These are phyloP conservation scores for Blastobotrys illinoisensis DNA, from an alignment of 1,139 yeast genomes.

Conservation along the genomic window DNA sequence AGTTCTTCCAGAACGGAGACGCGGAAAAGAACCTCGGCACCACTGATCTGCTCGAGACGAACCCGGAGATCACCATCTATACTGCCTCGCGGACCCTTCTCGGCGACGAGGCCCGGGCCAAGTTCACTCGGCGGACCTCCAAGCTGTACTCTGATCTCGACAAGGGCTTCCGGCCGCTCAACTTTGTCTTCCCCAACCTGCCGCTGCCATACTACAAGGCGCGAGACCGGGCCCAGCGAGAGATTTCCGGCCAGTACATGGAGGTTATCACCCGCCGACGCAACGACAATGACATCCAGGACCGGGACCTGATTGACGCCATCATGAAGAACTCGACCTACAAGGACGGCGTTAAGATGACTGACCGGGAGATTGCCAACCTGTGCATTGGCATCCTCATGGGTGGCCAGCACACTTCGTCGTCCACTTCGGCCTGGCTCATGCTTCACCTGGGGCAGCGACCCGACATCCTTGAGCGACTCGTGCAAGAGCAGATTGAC, in stretches of 20 bases:
- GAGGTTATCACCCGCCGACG: slow-evolving; percentile 72
- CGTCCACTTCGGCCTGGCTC: slow-evolving; percentile 94
- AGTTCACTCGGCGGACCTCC: slow-evolving; percentile 80
- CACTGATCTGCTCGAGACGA: slow-evolving; percentile 71
- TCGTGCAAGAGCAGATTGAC: slow-evolving; percentile 64
- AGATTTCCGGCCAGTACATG: slow-evolving; percentile 75
- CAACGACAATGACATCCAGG: slow-evolving; percentile 61
- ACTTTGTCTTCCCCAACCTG: slow-evolving; percentile 89
- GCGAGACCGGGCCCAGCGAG: slow-evolving; percentile 84
- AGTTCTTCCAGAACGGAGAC: slow-evolving; percentile 36
- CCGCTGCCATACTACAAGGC: slow-evolving; percentile 82
- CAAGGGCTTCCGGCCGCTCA: slow-evolving; percentile 93
- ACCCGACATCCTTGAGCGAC: slow-evolving; percentile 76
- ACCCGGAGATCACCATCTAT: slow-evolving; percentile 93
- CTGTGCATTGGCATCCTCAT: slow-evolving; percentile 89
- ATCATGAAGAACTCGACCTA: slow-evolving; percentile 77
- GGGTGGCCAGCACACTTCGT: slow-evolving; percentile 99
- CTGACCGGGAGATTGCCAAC: slow-evolving; percentile 92
- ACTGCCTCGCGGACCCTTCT: slow-evolving; percentile 89
- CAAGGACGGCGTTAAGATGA: slow-evolving; percentile 90
- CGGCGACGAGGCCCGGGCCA: slow-evolving; percentile 86
- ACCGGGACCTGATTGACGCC: slow-evolving; percentile 85
- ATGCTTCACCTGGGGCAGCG: slow-evolving; percentile 82
- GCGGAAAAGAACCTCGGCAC: slow-evolving; percentile 42
- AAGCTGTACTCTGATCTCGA: slow-evolving; percentile 83